Evolutionary conservation across 371 early-diverging fungal species (phyloP).

Genomic region (Mortierella sp.): DNA sequence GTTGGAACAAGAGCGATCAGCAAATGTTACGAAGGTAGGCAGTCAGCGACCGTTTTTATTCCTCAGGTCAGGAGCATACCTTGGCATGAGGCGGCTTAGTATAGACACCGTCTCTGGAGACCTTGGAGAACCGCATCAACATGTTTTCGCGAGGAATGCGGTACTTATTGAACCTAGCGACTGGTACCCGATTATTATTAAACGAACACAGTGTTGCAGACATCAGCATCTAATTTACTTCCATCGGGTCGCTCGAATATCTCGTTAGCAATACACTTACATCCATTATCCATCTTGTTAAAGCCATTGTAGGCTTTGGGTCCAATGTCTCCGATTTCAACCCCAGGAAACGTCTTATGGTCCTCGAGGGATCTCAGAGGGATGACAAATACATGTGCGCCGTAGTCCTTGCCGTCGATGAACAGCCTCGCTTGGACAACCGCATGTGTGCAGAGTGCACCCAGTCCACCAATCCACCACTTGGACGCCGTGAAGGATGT

Average conservation of each 20-base stretch:
- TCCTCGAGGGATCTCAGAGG: conserved; percentile 81
- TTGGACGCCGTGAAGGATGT: conserved; percentile 81
- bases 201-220: too few relatives aligned
- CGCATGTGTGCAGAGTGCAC: conserved; percentile 71
- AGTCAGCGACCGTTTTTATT: too few relatives aligned
- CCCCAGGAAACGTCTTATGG: conserved; percentile 79
- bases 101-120: conserved; percentile 75
- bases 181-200: conserved; percentile 3
- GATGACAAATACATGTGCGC: conserved; percentile 87
- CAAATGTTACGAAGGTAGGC: background rate
- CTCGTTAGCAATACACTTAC: conserved; percentile 31
- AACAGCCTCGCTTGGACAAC: conserved; percentile 88
- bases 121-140: conserved; percentile 82
- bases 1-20: too few relatives aligned
- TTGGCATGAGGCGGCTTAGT: conserved; percentile 78
- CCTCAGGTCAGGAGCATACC: too few relatives aligned
- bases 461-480: conserved; percentile 93
- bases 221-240: too few relatives aligned
- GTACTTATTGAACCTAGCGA: conserved; percentile 56
- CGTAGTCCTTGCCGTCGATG: conserved; percentile 79
- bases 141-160: conserved; percentile 83
- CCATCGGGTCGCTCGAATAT: too few relatives aligned
- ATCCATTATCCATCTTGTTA: conserved; percentile 87
- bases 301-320: conserved; percentile 82
- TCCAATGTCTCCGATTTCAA: conserved; percentile 92